Percentiles rank a stretch among this genome's conserved stretches.
Evolutionary conservation across 805 yeast genomes (phyloP).

Genomic region (Starmerella geochares): DNA sequence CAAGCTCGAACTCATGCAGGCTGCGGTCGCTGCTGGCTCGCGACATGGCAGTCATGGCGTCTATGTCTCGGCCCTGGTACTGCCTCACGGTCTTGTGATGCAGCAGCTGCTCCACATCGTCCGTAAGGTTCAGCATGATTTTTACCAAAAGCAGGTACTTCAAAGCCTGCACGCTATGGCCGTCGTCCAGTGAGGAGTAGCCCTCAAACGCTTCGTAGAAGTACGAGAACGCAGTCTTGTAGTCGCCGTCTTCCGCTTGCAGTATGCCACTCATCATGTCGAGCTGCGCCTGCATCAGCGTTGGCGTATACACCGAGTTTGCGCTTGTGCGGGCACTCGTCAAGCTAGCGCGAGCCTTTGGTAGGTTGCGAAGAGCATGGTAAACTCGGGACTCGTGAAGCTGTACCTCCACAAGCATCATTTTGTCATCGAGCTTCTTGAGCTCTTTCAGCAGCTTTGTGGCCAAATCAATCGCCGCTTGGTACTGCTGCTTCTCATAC

Average conservation of each 20-base stretch:
- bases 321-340: constrained; percentile 96
- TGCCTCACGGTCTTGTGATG: constrained; percentile 62
- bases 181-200: constrained; percentile 50
- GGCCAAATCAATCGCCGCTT: constrained; percentile 63
- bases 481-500: constrained; percentile 53
- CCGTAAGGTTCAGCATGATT: constrained; percentile 80
- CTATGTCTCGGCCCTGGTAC: constrained; percentile 74
- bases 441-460: constrained; percentile 68
- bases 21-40: constrained; percentile 83
- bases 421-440: constrained; percentile 89
- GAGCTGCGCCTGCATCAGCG: constrained; percentile 84
- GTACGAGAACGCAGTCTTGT: constrained; percentile 89
- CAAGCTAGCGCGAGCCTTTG: constrained; percentile 83
- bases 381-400: constrained; percentile 80
- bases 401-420: constrained; percentile 91
- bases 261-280: constrained; percentile 92
- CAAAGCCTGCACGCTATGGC: constrained; percentile 58
- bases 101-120: constrained; percentile 72
- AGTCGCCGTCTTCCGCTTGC: constrained; percentile 94
- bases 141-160: constrained; percentile 89
- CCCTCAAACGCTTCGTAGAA: constrained; percentile 93
- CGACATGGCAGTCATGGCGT: constrained; percentile 91
- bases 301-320: constrained; percentile 91
- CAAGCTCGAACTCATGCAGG: constrained; percentile 79
- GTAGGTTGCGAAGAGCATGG: constrained; percentile 80